Evolutionary conservation across 129 eudicot genomes (phyloP), one percentile per base, ranked within the genome.

Genomic region (Centaurea solstitialis): DNA sequence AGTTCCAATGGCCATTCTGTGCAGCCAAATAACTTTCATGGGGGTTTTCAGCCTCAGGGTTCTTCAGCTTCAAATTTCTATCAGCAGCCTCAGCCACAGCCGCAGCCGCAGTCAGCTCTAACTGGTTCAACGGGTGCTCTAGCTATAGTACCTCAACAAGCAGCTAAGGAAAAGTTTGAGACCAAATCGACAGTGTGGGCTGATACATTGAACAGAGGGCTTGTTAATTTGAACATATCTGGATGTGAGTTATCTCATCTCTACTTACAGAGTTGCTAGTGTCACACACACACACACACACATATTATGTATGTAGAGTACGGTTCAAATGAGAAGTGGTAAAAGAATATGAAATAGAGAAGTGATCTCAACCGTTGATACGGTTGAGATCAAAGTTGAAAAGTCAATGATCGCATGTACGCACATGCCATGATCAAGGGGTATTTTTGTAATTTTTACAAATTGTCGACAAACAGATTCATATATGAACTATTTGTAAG

Each of bases 191-290:
- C 95, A 20, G 94, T 96, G 43, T 96, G 99, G 99, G 86, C 91
- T 45, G 99, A 96, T 87, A 96, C 99, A 24, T 89, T 96, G 74
- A 93, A 87, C 95, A 93, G 99, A 21, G 99, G 99, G 70, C 86
- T 96, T 11, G 98, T 96, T 71, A 85, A 96, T 82, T 70, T 96
- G 89, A 90, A 96, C 76, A 96, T 96, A 65, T 93, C 97, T 82
- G 99, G 99, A 89, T 21, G 99, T 95, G 79, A 91, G 92, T 84
- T 68, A 37, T 70, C 10, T 41, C 33, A 62, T 43, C 45, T 68
- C 72, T 73, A 21, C 21, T 7, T 57, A 9, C n/a, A 57, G 9
- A 26, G 18, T 17, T 57, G 12, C 22, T 13, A 9, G 12, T 68
- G 9, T 45, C 20, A n/a, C 13, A 30, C 22, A 12, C 41, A 62